Evolutionary conservation across 192 early-diverging fungal species (phyloP).

Genomic region (Umbelopsis sp.): DNA sequence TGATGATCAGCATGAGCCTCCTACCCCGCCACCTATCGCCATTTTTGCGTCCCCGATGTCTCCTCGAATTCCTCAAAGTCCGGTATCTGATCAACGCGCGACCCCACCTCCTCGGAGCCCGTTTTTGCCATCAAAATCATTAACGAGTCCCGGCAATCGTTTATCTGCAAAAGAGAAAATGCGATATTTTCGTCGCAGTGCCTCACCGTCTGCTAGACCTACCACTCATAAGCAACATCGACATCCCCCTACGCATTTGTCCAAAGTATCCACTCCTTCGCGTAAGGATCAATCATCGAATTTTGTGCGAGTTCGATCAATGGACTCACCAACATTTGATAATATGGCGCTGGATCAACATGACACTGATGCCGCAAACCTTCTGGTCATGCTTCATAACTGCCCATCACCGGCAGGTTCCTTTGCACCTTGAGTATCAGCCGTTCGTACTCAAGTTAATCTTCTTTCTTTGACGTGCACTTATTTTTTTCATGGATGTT

Average conservation of each 20-base stretch:
- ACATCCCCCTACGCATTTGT: neutral
- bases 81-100: conserved; percentile 12
- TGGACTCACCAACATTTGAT: conserved; percentile 15
- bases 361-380: conserved; percentile 35
- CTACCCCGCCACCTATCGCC: conserved; percentile 9
- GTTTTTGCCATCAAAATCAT: neutral
- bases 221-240: neutral
- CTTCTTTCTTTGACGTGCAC: too few relatives aligned
- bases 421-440: neutral
- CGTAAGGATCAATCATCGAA: neutral
- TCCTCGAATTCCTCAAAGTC: conserved; percentile 18
- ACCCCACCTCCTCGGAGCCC: conserved; percentile 14
- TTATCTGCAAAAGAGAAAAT: conserved; percentile 9
- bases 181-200: conserved; percentile 14
- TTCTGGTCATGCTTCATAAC: conserved; percentile 37
- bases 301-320: conserved; percentile 15
- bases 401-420: conserved; percentile 7
- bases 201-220: conserved; percentile 9
- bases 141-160: conserved; percentile 4
- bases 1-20: conserved; percentile 2
- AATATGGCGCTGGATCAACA: conserved; percentile 15
- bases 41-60: conserved; percentile 8
- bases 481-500: too few relatives aligned
- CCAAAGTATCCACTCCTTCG: conserved; percentile 9
- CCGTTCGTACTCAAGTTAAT: too few relatives aligned